A percentile compares a stretch with the other conserved stretches of the same genome.
phyloP scores from a whole-genome alignment of 352 stramenopile genomes.

The Globisporangium uncinulatum region DNA sequence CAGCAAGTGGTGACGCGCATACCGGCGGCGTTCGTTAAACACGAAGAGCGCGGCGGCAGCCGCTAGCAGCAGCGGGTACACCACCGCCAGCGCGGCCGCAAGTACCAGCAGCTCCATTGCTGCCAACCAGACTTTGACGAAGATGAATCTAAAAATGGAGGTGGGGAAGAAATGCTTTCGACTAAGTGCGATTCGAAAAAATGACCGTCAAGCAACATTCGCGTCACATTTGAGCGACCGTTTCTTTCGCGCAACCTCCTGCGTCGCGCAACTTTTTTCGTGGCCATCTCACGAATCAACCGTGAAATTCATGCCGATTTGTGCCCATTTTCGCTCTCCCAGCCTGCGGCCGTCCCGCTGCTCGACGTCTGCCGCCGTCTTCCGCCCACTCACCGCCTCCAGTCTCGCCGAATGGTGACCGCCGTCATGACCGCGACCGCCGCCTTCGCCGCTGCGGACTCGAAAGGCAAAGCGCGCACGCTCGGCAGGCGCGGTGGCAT shows the following conservation, averaged over 20 bases:
- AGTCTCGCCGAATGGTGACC: too few species aligned
- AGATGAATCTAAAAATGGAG: too few species aligned
- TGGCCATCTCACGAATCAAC: too few species aligned
- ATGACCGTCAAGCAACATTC: background rate
- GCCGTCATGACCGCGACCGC: background rate
- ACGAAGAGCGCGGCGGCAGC: constrained; percentile 23
- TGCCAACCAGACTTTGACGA: background rate
- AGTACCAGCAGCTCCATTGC: constrained; percentile 22
- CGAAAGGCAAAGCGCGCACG: background rate
- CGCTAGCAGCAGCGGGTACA: constrained; percentile 22
- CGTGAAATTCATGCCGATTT: too few species aligned
- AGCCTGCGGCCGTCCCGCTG: too few species aligned
- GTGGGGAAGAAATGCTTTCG: background rate
- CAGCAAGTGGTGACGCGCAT: constrained; percentile 23
- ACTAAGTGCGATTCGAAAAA: constrained; percentile 3
- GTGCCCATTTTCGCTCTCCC: too few species aligned
- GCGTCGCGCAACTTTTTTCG: too few species aligned
- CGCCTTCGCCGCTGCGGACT: background rate
- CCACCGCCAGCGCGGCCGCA: constrained; percentile 5
- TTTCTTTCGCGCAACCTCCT: background rate
- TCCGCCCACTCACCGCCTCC: too few species aligned
- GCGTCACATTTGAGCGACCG: background rate
- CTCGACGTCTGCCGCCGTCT: too few species aligned
- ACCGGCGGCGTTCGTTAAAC: constrained; percentile 35
- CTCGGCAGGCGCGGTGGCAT: background rate